Conservation (phyloP, 257 asterid genomes). For the Fraxinus quadrangulata region DNA sequence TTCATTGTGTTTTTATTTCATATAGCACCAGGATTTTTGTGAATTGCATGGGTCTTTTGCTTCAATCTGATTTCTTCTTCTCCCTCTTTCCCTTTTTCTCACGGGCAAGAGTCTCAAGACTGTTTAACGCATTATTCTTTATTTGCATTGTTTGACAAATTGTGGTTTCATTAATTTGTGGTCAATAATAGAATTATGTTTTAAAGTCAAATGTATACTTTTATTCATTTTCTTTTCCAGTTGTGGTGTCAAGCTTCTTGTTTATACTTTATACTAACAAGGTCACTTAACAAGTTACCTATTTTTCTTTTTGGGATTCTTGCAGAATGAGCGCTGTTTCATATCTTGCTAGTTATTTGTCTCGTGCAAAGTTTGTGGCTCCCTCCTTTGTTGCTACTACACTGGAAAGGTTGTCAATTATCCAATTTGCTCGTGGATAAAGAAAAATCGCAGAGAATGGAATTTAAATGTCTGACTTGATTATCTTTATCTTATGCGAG, state of each 20-base stretch:
- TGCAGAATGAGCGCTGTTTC: conserved; percentile 98
- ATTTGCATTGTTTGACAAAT: background rate
- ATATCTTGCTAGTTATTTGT: conserved; percentile 87
- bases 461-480: conserved; percentile 22
- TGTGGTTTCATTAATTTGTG: background rate
- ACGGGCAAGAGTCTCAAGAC: background rate
- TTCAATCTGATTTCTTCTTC: background rate
- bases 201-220: background rate
- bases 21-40: background rate
- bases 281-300: background rate
- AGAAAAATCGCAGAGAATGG: background rate
- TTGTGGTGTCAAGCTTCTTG: conserved; percentile 6
- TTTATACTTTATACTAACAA: conserved; percentile 18
- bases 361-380: conserved; percentile 79
- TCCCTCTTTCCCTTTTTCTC: background rate
- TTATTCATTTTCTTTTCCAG: background rate
- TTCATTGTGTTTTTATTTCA: background rate
- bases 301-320: conserved; percentile 7
- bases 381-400: conserved; percentile 47
- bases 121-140: background rate
- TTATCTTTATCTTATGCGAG: conserved; percentile 18
- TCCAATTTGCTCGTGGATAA: conserved; percentile 15
- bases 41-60: conserved; percentile 4
- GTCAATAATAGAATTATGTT: background rate
- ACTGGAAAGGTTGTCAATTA: conserved; percentile 63